Percentiles rank a stretch among this genome's conserved stretches.
phyloP scores from a whole-genome alignment of 768 basidiomycete genomes.

The Phylloporus sp. region DNA sequence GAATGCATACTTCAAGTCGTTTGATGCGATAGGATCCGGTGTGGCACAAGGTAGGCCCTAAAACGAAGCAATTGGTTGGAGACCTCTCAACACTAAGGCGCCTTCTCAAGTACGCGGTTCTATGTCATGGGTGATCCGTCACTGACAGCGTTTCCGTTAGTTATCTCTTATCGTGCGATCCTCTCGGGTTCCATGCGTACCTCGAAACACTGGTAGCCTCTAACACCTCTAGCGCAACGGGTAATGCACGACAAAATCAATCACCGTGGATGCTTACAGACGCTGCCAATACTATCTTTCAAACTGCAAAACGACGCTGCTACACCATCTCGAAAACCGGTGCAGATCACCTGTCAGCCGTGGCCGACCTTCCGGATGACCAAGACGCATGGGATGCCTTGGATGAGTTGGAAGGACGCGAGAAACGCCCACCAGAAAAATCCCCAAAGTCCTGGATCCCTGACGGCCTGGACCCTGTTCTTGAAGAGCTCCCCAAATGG shows the following conservation, averaged over 20 bases:
- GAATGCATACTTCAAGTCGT: constrained; percentile 90
- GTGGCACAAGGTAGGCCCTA: constrained; percentile 95
- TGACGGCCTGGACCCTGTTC: constrained; percentile 72
- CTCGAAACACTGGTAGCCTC: constrained; percentile 82
- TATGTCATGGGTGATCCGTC: not conserved
- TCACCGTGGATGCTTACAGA: constrained; percentile 92
- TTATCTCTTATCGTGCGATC: constrained; percentile 86
- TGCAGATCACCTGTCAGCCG: constrained; percentile 20
- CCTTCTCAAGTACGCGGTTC: constrained; percentile 62
- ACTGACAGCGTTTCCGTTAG: constrained; percentile 3
- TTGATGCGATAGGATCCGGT: constrained; percentile 88
- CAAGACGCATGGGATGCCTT: constrained; percentile 75
- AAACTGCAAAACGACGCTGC: constrained; percentile 75
- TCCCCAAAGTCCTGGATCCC: constrained; percentile 55
- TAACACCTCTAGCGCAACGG: constrained; percentile 46
- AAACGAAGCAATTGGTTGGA: constrained; percentile 85
- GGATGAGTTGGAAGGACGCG: constrained; percentile 46
- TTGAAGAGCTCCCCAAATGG: constrained; percentile 98
- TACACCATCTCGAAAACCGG: constrained; percentile 48
- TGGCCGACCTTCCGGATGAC: constrained; percentile 49
- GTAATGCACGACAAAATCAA: constrained; percentile 59
- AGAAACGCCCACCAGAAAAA: constrained; percentile 2
- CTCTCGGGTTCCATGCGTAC: constrained; percentile 86
- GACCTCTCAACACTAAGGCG: constrained; percentile 84
- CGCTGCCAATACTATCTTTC: constrained; percentile 83